Evolutionary conservation across 2,329 filamentous ascomycete species (phyloP).

Genomic region (Domatiomyces globalis): DNA sequence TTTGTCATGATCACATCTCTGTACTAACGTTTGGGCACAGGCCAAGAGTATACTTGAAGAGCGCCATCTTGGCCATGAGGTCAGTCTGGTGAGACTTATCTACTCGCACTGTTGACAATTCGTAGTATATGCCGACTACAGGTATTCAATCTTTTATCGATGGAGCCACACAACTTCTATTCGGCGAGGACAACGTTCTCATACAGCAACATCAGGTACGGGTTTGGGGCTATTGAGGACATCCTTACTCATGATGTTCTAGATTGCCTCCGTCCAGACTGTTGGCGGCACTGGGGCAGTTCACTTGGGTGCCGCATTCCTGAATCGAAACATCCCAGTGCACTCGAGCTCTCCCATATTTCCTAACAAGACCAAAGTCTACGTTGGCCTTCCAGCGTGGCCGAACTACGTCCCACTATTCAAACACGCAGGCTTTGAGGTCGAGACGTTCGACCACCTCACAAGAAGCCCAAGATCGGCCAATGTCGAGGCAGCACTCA

Average conservation of each 20-base stretch:
- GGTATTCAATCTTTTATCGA: constrained; percentile 69
- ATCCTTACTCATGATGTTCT: background rate
- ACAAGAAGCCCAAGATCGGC: constrained; percentile 40
- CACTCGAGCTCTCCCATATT: background rate
- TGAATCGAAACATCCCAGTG: constrained; percentile 47
- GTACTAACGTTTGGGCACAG: background rate
- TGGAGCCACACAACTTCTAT: constrained; percentile 75
- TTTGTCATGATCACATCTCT: background rate
- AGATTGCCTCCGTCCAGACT: constrained; percentile 49
- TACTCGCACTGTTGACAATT: background rate
- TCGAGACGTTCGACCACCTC: constrained; percentile 85
- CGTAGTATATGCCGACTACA: constrained; percentile 79
- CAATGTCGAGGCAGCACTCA: constrained; percentile 46
- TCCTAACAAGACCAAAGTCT: constrained; percentile 44
- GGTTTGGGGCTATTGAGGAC: background rate
- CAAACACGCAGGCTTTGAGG: constrained; percentile 60
- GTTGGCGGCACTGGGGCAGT: constrained; percentile 93
- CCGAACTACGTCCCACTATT: constrained; percentile 97
- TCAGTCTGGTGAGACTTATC: constrained; percentile 5
- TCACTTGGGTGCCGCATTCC: constrained; percentile 73
- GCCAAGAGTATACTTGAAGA: constrained; percentile 2
- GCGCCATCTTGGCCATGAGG: constrained; percentile 71
- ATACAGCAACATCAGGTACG: constrained; percentile 49
- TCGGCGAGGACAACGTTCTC: constrained; percentile 58
- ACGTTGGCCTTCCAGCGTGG: constrained; percentile 92